A percentile compares a stretch with the other conserved stretches of the same genome.
Conservation (phyloP, 371 early-diverging fungal species). For the Nematocida displodere region DNA sequence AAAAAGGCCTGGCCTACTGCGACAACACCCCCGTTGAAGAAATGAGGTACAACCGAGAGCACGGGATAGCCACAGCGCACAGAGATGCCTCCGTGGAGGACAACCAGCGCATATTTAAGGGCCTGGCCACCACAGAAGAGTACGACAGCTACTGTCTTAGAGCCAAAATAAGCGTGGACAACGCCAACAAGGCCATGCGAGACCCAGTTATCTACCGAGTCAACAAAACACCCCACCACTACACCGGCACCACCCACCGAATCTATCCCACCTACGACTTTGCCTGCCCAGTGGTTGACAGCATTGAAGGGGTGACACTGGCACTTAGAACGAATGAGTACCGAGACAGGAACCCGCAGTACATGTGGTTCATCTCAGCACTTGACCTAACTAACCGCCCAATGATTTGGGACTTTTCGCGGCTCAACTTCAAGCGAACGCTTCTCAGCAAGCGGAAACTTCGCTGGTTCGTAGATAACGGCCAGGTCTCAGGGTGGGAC, state of each 20-base stretch:
- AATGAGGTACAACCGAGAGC: slow-evolving; percentile 82
- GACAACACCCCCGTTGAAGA: slow-evolving; percentile 84
- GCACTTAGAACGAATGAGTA: slow-evolving; percentile 96
- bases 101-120: slow-evolving; percentile 79
- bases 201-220: slow-evolving; percentile 97
- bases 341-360: slow-evolving; percentile 94
- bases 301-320: slow-evolving; percentile 91
- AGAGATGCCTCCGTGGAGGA: slow-evolving; percentile 80
- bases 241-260: slow-evolving; percentile 81
- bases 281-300: slow-evolving; percentile 94
- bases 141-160: slow-evolving; percentile 81
- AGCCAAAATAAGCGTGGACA: slow-evolving; percentile 89
- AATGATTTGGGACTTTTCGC: slow-evolving; percentile 66
- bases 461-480: slow-evolving; percentile 74
- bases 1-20: slow-evolving; percentile 83
- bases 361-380: slow-evolving; percentile 89
- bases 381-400: slow-evolving; percentile 69
- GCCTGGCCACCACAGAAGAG: slow-evolving; percentile 70
- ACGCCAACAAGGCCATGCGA: slow-evolving; percentile 88
- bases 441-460: slow-evolving; percentile 95
- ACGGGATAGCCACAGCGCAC: slow-evolving; percentile 76
- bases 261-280: slow-evolving; percentile 99
- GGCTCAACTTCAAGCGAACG: slow-evolving; percentile 86
- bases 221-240: slow-evolving; percentile 78
- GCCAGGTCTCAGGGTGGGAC: slow-evolving; percentile 81